Percentiles rank a stretch among this genome's conserved stretches.
These are phyloP conservation scores for Peltaster fructicola DNA, from an alignment of 2,329 filamentous ascomycete species.

Conservation along the genomic window DNA sequence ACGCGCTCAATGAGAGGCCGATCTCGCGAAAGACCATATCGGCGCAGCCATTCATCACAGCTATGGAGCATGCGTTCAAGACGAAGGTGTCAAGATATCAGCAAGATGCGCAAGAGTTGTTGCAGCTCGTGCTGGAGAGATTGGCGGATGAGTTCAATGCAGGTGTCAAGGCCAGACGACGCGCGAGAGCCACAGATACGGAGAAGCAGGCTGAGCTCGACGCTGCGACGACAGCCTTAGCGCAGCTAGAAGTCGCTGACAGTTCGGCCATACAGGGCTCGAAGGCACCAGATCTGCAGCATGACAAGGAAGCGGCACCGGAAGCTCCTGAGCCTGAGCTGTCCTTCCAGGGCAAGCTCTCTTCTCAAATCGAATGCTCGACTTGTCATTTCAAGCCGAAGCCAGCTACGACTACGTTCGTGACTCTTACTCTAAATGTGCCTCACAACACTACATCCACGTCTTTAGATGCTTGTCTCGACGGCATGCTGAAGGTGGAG, in stretches of 20 bases:
- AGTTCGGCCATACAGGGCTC: no score
- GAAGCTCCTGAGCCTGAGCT: neutral
- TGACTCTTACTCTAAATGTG: slow-evolving; percentile 80
- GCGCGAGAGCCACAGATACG: slow-evolving; percentile 23
- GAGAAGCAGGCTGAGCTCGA: slow-evolving; percentile 1
- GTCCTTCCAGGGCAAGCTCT: slow-evolving; percentile 64
- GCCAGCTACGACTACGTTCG: slow-evolving; percentile 67
- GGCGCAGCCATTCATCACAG: slow-evolving; percentile 64
- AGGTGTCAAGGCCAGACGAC: slow-evolving; percentile 52
- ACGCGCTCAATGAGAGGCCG: slow-evolving; percentile 80
- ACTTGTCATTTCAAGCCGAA: slow-evolving; percentile 81
- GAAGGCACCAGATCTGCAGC: slow-evolving; percentile 1
- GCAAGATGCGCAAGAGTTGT: slow-evolving; percentile 93
- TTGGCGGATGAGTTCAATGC: slow-evolving; percentile 90
- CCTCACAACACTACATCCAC: slow-evolving; percentile 57
- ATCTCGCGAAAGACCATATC: slow-evolving; percentile 89
- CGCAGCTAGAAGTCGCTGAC: slow-evolving; percentile 3
- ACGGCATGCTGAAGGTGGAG: slow-evolving; percentile 85
- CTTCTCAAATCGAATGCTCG: slow-evolving; percentile 89
- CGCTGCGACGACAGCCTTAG: slow-evolving; percentile 1
- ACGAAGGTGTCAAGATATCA: slow-evolving; percentile 87
- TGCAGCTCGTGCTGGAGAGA: slow-evolving; percentile 83
- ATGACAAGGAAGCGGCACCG: slow-evolving; percentile 3
- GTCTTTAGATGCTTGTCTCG: slow-evolving; percentile 73
- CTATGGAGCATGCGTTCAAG: slow-evolving; percentile 69